Percentiles rank a stretch among this genome's conserved stretches.
These are phyloP conservation scores for Geotrichum aggregatum DNA, from an alignment of 1,139 yeast genomes.

Conservation along the genomic window DNA sequence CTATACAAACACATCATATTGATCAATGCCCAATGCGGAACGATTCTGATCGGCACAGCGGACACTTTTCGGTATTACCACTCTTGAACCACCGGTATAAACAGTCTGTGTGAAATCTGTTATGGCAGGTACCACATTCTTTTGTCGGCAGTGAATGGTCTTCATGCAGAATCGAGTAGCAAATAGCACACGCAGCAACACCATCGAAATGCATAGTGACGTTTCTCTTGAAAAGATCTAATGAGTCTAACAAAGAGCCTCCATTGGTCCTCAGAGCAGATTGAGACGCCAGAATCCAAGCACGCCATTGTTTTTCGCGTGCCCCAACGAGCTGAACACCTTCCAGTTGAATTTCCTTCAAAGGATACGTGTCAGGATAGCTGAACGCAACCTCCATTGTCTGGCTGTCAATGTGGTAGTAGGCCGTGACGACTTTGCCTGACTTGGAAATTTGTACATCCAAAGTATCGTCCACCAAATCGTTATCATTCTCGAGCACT, in stretches of 20 bases:
- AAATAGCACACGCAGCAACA: slow-evolving; percentile 93
- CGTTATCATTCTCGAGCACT: slow-evolving; percentile 36
- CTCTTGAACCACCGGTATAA: slow-evolving; percentile 96
- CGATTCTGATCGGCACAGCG: slow-evolving; percentile 74
- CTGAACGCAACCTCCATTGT: slow-evolving; percentile 73
- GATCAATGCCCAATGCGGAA: slow-evolving; percentile 26
- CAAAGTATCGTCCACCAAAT: slow-evolving; percentile 51
- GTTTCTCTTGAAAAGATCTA: slow-evolving; percentile 76
- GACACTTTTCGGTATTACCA: slow-evolving; percentile 87
- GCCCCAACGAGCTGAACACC: slow-evolving; percentile 85
- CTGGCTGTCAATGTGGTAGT: slow-evolving; percentile 82
- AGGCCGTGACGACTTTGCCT: slow-evolving; percentile 67
- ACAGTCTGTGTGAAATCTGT: slow-evolving; percentile 96
- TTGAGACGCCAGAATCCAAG: slow-evolving; percentile 90
- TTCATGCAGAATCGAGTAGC: slow-evolving; percentile 85
- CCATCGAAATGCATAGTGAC: slow-evolving; percentile 78
- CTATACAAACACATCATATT: no score
- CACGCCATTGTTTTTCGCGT: slow-evolving; percentile 88
- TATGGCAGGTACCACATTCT: slow-evolving; percentile 82
- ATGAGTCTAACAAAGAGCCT: slow-evolving; percentile 68
- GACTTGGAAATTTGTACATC: slow-evolving; percentile 58
- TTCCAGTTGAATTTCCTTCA: slow-evolving; percentile 64
- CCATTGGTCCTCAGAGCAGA: slow-evolving; percentile 14
- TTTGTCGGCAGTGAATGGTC: slow-evolving; percentile 89
- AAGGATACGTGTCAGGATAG: slow-evolving; percentile 70